These are phyloP conservation scores for Clathrus columnatus DNA, from an alignment of 768 basidiomycete genomes.

Conservation along the genomic window DNA sequence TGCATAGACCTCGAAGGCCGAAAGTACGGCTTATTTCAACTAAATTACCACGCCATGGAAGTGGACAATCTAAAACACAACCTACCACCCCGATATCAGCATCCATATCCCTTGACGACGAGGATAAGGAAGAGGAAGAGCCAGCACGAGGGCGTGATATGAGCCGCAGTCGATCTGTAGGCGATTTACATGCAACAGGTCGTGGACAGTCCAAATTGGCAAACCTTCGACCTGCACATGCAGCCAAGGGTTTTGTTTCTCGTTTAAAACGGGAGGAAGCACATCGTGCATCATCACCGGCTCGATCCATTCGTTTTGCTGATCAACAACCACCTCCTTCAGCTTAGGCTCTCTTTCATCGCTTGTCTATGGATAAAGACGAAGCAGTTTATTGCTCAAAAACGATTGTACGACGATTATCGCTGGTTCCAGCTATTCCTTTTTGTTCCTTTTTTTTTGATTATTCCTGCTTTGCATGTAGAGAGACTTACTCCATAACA, in stretches of 20 bases:
- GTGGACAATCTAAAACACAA: not conserved
- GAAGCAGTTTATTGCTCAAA: too few relatives aligned
- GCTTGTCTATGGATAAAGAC: not conserved
- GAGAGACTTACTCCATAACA: too few relatives aligned
- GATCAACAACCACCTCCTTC: conserved; percentile 21
- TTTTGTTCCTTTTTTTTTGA: not conserved
- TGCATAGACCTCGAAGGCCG: conserved; percentile 10
- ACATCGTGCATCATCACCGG: conserved; percentile 35
- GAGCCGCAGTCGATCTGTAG: not conserved
- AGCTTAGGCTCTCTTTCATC: not conserved
- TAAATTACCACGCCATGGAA: conserved; percentile 16
- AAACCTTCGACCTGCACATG: conserved; percentile 11
- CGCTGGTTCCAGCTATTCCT: too few relatives aligned
- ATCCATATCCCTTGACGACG: not conserved
- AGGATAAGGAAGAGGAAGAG: not conserved
- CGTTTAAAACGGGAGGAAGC: conserved; percentile 12
- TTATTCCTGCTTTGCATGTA: not conserved
- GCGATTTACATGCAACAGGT: conserved; percentile 10
- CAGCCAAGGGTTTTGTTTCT: conserved; percentile 11
- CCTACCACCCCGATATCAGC: not conserved
- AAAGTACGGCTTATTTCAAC: conserved; percentile 16
- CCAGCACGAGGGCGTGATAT: conserved; percentile 1
- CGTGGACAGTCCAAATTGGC: conserved; percentile 10
- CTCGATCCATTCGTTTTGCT: conserved; percentile 36
- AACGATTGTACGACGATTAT: too few relatives aligned